Conservation (phyloP, 495 filamentous ascomycete genomes). For the Stereocaulon alpinum region DNA sequence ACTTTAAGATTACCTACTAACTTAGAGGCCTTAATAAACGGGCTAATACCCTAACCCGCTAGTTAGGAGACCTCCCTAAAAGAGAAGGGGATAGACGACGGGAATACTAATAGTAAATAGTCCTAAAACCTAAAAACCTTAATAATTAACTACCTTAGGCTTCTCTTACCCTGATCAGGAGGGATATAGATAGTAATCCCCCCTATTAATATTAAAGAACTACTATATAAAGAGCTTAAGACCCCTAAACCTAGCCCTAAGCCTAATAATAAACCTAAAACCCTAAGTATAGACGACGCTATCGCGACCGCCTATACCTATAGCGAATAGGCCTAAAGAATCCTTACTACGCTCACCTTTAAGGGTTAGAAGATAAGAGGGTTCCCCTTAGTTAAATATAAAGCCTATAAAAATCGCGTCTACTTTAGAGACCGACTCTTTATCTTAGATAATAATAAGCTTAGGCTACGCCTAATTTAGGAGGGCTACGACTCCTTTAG, state of each 20-base stretch:
- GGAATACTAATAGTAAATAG: too few species aligned
- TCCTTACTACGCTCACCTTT: background rate
- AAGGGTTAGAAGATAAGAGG: background rate
- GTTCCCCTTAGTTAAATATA: background rate
- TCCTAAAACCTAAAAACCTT: too few species aligned
- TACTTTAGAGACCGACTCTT: background rate
- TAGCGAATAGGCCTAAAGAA: background rate
- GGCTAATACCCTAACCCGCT: background rate
- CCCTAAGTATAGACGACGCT: background rate
- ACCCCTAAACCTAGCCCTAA: background rate
- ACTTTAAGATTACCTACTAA: constrained; percentile 4
- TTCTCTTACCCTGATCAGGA: too few species aligned
- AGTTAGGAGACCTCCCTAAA: background rate
- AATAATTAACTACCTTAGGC: too few species aligned
- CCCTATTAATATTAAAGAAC: background rate
- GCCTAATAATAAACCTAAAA: background rate
- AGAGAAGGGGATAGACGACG: too few species aligned
- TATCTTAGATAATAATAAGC: background rate
- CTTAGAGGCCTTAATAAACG: background rate
- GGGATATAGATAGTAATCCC: background rate
- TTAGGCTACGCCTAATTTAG: background rate
- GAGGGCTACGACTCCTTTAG: background rate
- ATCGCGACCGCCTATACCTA: background rate
- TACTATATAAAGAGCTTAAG: background rate
- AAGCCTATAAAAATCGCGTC: background rate